Percentiles rank a stretch among this genome's conserved stretches.
Conservation (phyloP, 805 yeast genomes). For the Spathaspora arborariae region DNA sequence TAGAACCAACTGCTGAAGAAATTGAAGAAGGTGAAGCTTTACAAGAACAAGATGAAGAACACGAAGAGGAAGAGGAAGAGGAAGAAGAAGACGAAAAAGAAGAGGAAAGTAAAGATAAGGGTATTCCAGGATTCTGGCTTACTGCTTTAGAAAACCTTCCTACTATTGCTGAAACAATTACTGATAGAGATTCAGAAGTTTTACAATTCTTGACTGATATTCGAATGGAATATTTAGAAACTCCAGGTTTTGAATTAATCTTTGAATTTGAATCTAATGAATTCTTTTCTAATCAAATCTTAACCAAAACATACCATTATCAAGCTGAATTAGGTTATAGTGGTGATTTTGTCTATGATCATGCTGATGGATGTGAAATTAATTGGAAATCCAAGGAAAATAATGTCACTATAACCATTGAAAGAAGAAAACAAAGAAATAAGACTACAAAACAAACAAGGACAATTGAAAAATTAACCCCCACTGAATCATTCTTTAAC, state of each 20-base stretch:
- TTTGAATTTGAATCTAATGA: constrained; percentile 78
- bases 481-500: constrained; percentile 93
- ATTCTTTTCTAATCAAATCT: constrained; percentile 66
- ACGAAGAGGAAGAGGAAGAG: constrained; percentile 36
- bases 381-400: constrained; percentile 77
- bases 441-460: constrained; percentile 95
- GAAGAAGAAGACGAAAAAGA: constrained; percentile 43
- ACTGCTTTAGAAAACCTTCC: constrained; percentile 88
- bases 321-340: constrained; percentile 91
- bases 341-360: constrained; percentile 96
- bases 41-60: constrained; percentile 43
- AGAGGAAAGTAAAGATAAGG: constrained; percentile 46
- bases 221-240: constrained; percentile 70
- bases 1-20: constrained; percentile 77
- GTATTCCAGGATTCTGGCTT: constrained; percentile 95
- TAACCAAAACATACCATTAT: constrained; percentile 87
- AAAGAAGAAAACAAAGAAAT: constrained; percentile 96
- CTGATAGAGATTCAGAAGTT: constrained; percentile 87
- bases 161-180: constrained; percentile 75
- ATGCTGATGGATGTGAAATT: constrained; percentile 87
- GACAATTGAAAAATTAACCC: constrained; percentile 89
- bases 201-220: constrained; percentile 66
- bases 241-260: constrained; percentile 85
- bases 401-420: constrained; percentile 82
- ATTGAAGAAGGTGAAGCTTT: constrained; percentile 72